These are phyloP conservation scores for Colletotrichum neosansevieriae DNA, from an alignment of 2,329 filamentous ascomycete genomes.

Conservation along the genomic window DNA sequence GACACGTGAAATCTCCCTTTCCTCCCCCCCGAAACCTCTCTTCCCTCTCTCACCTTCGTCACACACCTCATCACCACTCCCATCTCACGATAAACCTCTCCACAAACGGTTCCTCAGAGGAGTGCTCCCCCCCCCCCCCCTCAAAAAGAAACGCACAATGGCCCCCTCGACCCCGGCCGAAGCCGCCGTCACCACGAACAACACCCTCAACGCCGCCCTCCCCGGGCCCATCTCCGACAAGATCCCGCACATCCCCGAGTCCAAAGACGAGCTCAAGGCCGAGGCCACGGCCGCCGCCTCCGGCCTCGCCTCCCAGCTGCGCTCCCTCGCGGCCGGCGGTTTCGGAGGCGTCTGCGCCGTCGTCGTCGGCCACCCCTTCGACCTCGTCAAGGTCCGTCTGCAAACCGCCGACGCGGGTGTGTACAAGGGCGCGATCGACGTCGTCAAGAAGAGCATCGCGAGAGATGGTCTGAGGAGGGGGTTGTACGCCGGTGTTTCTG, in stretches of 20 bases:
- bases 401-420: conserved; percentile 96
- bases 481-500: conserved; percentile 96
- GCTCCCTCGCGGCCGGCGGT: conserved; percentile 88
- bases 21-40: neutral
- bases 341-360: conserved; percentile 96
- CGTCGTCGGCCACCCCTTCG: conserved; percentile 94
- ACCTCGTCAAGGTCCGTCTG: conserved; percentile 96
- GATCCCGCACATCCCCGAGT: conserved; percentile 58
- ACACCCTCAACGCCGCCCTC: conserved; percentile 32
- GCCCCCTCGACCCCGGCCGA: conserved; percentile 41
- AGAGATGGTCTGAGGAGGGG: conserved; percentile 85
- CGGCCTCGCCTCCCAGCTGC: conserved; percentile 66
- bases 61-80: neutral
- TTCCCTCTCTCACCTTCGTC: no score
- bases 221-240: conserved; percentile 51
- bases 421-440: conserved; percentile 90
- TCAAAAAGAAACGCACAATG: conserved; percentile 39
- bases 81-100: neutral
- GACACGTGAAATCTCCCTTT: conserved; percentile 4
- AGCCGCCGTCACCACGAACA: conserved; percentile 40
- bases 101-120: no score
- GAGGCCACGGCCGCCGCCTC: conserved; percentile 55
- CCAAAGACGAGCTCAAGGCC: conserved; percentile 57
- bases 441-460: conserved; percentile 88
- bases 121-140: no score